These are phyloP conservation scores for Blastomyces silverae DNA, from an alignment of 2,329 filamentous ascomycete species.

Conservation along the genomic window DNA sequence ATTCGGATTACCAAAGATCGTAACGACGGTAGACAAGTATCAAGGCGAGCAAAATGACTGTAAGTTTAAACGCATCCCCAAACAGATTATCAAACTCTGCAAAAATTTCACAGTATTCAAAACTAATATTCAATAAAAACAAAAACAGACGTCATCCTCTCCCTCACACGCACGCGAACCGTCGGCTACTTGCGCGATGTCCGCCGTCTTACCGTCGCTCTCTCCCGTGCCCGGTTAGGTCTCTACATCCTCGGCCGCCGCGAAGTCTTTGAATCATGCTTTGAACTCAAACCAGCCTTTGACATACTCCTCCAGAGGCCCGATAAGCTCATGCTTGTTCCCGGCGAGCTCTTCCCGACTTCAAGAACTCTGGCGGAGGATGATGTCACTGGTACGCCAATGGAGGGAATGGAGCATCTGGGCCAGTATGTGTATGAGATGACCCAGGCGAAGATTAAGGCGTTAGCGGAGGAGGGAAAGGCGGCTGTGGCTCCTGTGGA, in stretches of 20 bases:
- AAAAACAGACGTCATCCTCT: conserved; percentile 75
- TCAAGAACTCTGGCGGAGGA: conserved; percentile 41
- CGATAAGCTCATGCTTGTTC: conserved; percentile 72
- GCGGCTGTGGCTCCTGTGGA: conserved; percentile 28
- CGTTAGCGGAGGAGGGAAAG: conserved; percentile 39
- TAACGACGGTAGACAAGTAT: conserved; percentile 96
- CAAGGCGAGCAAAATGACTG: conserved; percentile 99
- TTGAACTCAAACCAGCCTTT: conserved; percentile 82
- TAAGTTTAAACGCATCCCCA: conserved; percentile 46
- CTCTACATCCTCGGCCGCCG: conserved; percentile 87
- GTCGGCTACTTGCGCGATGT: conserved; percentile 92
- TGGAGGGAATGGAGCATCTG: conserved; percentile 89
- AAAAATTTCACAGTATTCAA: neutral
- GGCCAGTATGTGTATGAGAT: conserved; percentile 97
- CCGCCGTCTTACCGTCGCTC: conserved; percentile 84
- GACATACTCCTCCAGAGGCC: conserved; percentile 67
- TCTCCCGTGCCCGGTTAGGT: conserved; percentile 85
- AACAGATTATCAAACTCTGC: neutral
- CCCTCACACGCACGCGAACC: conserved; percentile 77
- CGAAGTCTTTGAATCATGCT: conserved; percentile 79
- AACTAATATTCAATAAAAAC: neutral
- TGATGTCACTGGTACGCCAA: conserved; percentile 53
- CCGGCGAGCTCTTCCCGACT: conserved; percentile 79
- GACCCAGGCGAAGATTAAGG: conserved; percentile 65
- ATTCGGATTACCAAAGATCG: conserved; percentile 81